Base-by-base conservation (phyloP, 305 asterid genomes). In the Fraxinus sp. region DNA sequence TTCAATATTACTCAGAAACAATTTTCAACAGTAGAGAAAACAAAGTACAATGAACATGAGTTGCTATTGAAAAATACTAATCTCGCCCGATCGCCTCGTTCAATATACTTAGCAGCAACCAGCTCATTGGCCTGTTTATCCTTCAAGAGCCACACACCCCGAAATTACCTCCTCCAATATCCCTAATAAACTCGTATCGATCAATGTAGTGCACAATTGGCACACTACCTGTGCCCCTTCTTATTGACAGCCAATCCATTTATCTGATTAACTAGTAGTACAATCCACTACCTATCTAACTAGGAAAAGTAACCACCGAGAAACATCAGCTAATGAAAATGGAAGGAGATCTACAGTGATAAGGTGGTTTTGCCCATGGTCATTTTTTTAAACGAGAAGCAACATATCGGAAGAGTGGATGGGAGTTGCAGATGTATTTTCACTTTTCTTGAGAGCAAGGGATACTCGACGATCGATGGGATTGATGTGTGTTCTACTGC, bases 91-190 rank as follows among this genome's bases (percentile, higher is more conserved):
- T 84, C 86, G n/a, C 93, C 94, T 77, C 89, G 80, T 82, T 88
- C 90, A 72, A 91, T 86, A 74, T 91, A 90, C 89, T 88, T 91
- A 24, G 88, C 88, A 7, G 94, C 93, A 85, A 91, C 93, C 49
- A 86, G 85, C 77, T 89, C 91, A 74, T 86, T 86, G n/a, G n/a
- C 79, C 80, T 89, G 88, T 78, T 85, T 87, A 80, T 91, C 90
- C 66, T 82, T 90, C 93, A 90, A 88, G 30, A 91, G 89, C 82
- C 89, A 81, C n/a, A 92, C 30, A 88, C 87, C 41, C 94, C 91
- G 71, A 86, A 88, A 78, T 85, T 88, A 74, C 93, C 93, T 39
- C 90, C 80, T 77, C 92, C 94, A 77, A 90, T 89, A 84, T 90
- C 88, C 83, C 73, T 87, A 20, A 90, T 86, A 30, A 86, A 79